Evolutionary conservation across 208 protist genomes (phyloP), one percentile per base, ranked within the genome.

Genomic region (Trypanosoma theileri): DNA sequence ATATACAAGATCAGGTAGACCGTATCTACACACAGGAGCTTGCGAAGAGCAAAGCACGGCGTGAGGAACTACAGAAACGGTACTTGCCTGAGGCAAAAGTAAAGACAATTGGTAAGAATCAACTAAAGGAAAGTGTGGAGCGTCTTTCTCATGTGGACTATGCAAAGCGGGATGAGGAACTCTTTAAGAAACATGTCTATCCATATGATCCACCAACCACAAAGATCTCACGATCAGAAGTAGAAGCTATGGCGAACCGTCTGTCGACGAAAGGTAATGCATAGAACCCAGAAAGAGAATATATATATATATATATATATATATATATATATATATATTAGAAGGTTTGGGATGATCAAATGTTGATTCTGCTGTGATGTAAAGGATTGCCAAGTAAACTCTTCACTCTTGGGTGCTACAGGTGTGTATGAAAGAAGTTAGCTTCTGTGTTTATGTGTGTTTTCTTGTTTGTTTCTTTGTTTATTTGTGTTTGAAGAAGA

Each of bases 161-260:
- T 63, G 89, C 80, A 61, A 88, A 87, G 73, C 70, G 79, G 4
- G 89, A 95, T 53, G 82, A 93, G 74, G 82, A 88, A 69, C 79
- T 95, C 19, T 95, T 93, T 64, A 73, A 92, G 60, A 95, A 95
- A 81, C 79, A 91, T 61, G 86, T 95, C 24, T 92, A 91, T 50
- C 86, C 86, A n/a, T 79, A 90, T 68, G 89, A 92, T 65, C 86
- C 86, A 3, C 89, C 86, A 77, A 76, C 58, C 40, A 72, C 65
- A 4, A 91, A 69, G 44, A 92, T 95, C n/a, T 82, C 77, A 11
- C 74, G 51, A 22, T 53, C 61, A 4, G 77, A 88, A 12, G 75
- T 86, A 63, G 71, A 85, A 44, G 84, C 76, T 22, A 91, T 91
- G 83, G 89, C 86, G 48, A 77, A 86, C 35, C 86, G 89, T 44